These are phyloP conservation scores for Leccinum griseonigrum DNA, from an alignment of 1,284 basidiomycete species.

Conservation along the genomic window DNA sequence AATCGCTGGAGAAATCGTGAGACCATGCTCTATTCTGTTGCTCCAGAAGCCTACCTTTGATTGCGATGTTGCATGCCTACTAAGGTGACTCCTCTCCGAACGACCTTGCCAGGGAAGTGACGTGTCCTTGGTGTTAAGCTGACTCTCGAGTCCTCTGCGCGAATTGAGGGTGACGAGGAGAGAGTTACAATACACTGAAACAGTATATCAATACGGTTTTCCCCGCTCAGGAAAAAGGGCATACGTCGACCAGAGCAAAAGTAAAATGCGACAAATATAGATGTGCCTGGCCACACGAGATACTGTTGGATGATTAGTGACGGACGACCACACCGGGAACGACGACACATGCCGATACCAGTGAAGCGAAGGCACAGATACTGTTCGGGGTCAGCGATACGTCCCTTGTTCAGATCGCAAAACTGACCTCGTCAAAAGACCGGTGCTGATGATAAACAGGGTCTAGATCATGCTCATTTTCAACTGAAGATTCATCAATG, in stretches of 20 bases:
- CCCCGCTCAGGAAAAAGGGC: constrained; percentile 11
- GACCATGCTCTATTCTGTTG: neutral
- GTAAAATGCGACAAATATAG: constrained; percentile 50
- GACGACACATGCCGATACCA: constrained; percentile 36
- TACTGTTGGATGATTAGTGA: constrained; percentile 28
- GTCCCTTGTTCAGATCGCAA: neutral
- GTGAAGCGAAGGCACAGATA: constrained; percentile 41
- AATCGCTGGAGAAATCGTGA: constrained; percentile 20
- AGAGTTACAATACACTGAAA: constrained; percentile 47
- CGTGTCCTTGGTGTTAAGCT: constrained; percentile 5
- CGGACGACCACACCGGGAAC: neutral
- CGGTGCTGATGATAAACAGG: constrained; percentile 49
- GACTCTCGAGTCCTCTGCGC: constrained; percentile 35
- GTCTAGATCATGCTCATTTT: constrained; percentile 33
- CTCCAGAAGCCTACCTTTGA: constrained; percentile 9
- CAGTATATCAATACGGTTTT: neutral
- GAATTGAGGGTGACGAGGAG: constrained; percentile 51
- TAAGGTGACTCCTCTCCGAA: neutral
- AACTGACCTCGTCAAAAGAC: constrained; percentile 37
- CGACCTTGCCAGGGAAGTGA: constrained; percentile 8
- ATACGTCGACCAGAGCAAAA: constrained; percentile 48
- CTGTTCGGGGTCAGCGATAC: constrained; percentile 17
- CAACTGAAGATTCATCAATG: neutral
- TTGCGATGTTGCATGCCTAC: constrained; percentile 2
- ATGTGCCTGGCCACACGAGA: constrained; percentile 36